Evolutionary conservation across 768 basidiomycete species (phyloP), one percentile per base, ranked within the genome.

Genomic region (Tulasnella sp.): DNA sequence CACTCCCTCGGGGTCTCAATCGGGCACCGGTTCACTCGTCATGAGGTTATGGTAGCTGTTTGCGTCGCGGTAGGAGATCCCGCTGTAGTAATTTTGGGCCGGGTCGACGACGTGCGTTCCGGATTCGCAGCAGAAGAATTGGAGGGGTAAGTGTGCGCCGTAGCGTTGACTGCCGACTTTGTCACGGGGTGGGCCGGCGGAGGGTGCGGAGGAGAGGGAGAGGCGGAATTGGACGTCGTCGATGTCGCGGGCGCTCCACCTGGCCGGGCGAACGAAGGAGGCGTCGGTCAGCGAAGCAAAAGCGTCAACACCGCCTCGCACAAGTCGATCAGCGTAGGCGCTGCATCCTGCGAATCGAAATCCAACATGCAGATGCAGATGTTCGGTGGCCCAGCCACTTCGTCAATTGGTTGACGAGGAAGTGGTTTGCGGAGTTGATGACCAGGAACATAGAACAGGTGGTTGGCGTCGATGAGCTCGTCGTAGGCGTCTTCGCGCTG

Each of bases 311-410:
- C 96, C 0, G 96, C 94, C 85, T 99, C 98, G 82, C 95, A 97
- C 18, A 99, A 89, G 85, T 99, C 98, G 3, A 92, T 92, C 68
- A 99, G 88, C 1, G 97, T 98, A 76, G 95, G 94, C 0, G 98
- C 99, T 2, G 97, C 96, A 85, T 98, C 98, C 6, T 91, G 92
- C 12, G 97, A 98, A 80, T 94, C 94, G 85, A 97, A 97, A 85
- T 99, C 98, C 79, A 99, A 88, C 94, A 99, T 97, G 10, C 96
- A 98, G 52, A 99, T 97, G 84, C 99, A 99, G 74, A 99, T 86
- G 83, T 95, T 96, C 90, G 88, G 6, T 94, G 91, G 3, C 98
- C 98, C 16, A 99, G 90, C 12, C 96, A 92, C 83, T 92, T 92
- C 27, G 98, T 95, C 71, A 99, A 92, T 85, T 99, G 98, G 87